Evolutionary conservation across 495 filamentous ascomycete genomes (phyloP).

Genomic region (Rostrohypoxylon terebratum): DNA sequence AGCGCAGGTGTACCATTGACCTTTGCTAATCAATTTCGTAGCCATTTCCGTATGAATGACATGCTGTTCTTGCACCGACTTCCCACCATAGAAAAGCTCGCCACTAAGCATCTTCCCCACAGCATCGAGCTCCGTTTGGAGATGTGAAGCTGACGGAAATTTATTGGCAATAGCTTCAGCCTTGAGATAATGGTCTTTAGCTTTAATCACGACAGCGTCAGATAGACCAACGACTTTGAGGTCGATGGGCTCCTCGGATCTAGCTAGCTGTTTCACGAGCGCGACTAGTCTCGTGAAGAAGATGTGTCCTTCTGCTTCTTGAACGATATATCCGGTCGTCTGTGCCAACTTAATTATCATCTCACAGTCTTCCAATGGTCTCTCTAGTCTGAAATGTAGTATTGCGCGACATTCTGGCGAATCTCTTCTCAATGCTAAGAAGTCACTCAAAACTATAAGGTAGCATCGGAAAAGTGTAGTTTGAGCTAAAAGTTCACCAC

Average conservation of each 20-base stretch:
- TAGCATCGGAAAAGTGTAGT: conserved; percentile 63
- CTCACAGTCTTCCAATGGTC: conserved; percentile 42
- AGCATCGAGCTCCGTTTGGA: background rate
- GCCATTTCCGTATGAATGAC: background rate
- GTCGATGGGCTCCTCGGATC: background rate
- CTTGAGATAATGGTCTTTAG: conserved; percentile 3
- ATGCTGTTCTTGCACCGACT: conserved; percentile 1
- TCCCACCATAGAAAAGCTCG: background rate
- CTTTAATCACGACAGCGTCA: background rate
- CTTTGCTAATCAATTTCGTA: background rate
- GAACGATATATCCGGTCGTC: conserved; percentile 14
- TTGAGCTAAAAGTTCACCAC: conserved; percentile 57
- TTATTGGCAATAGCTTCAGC: conserved; percentile 9
- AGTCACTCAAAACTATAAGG: conserved; percentile 62
- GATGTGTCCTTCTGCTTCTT: conserved; percentile 46
- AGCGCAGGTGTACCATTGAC: conserved; percentile 15
- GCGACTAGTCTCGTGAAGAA: conserved; percentile 25
- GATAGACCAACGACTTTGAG: background rate
- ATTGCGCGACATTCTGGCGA: background rate
- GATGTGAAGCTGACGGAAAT: conserved; percentile 1
- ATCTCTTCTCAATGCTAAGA: conserved; percentile 51
- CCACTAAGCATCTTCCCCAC: conserved; percentile 10
- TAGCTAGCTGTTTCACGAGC: conserved; percentile 6
- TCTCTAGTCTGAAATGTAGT: conserved; percentile 48
- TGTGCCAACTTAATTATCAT: conserved; percentile 34